Percentiles rank a stretch among this genome's conserved stretches.
Evolutionary conservation across 495 filamentous ascomycete genomes (phyloP).

Genomic region (Penicillium verhagenii): DNA sequence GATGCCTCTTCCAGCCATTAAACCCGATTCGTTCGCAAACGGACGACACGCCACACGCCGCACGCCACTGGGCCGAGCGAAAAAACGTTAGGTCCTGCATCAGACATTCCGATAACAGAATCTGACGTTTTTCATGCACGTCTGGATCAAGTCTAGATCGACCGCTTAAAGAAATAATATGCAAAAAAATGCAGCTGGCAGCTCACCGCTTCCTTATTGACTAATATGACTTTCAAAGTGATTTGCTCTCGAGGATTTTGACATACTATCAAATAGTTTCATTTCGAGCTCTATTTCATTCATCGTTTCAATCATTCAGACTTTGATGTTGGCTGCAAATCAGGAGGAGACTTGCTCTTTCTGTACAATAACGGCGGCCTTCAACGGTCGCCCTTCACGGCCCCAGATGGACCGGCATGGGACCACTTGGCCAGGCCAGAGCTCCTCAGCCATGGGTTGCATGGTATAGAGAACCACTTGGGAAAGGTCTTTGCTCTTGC

Average conservation of each 20-base stretch:
- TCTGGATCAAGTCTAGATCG: no score
- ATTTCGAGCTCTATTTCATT: slow-evolving; percentile 2
- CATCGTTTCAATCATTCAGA: slow-evolving; percentile 8
- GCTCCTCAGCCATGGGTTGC: slow-evolving; percentile 18
- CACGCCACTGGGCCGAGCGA: no score
- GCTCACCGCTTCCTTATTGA: no score
- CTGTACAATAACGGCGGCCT: slow-evolving; percentile 41
- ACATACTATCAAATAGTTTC: background rate
- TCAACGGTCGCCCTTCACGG: slow-evolving; percentile 31
- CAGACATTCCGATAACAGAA: no score
- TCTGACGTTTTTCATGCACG: no score
- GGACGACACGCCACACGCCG: no score
- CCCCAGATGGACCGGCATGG: slow-evolving; percentile 51
- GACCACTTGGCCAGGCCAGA: slow-evolving; percentile 41
- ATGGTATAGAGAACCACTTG: slow-evolving; percentile 41
- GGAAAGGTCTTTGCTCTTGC: slow-evolving; percentile 8
- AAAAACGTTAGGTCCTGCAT: no score
- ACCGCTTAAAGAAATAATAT: no score
- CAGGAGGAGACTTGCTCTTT: background rate
- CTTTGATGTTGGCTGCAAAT: background rate
- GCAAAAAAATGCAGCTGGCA: no score
- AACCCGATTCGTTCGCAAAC: no score
- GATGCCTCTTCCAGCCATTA: no score
- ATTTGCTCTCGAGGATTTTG: background rate
- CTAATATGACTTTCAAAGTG: no score